Base-by-base conservation (phyloP, 2,329 filamentous ascomycete genomes). In the Exophiala viscosa region DNA sequence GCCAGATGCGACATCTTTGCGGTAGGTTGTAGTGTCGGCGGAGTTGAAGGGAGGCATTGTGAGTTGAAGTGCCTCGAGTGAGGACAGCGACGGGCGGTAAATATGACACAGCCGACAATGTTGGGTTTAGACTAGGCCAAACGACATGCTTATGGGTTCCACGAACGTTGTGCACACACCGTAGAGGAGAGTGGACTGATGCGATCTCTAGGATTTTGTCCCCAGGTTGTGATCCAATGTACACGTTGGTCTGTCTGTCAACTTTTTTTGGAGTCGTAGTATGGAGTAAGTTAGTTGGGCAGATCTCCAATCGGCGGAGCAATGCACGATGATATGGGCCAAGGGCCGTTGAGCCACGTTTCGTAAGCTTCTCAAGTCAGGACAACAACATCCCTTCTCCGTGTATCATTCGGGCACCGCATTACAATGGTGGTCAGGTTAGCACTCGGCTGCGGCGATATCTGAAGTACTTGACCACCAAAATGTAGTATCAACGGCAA, bases 1-100 rank as follows among this genome's bases (percentile, higher is more conserved):
- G 45, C 72, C 65, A 15, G 67, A 62, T 20, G 67, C 68, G 32
- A 69, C 62, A 60, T 75, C 69, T 42, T 67, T 66, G 47, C 72
- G 67, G 36, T 74, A 68, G 17, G 70, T 43, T 32, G 70, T 60
- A 32, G 63, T 67, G 60, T 60, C 59, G 33, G 47, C 28, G 8
- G 49, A 14, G 23, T 36, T 58, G 41, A 60, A 58, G 11, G 54
- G 56, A 28, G 56, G 23, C 56, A 62, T 62, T 5, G 44, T 51
- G 46, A 45, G 11, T 44, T 44, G 14, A 9, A 18, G 11, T 32
- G 35, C 6, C 38, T 23, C 15, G 34, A 15, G 18, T 35, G 34
- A 31, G 15, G 15, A 17, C 11, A 18, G 23, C 31, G 13, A 28
- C 8, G n/a, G 11, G 13, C n/a, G 10, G 20, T 20, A 18, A 15